Evolutionary conservation across 306 rosid species (phyloP), one percentile per base, ranked within the genome.

Genomic region (Oemleria cerasiformis): DNA sequence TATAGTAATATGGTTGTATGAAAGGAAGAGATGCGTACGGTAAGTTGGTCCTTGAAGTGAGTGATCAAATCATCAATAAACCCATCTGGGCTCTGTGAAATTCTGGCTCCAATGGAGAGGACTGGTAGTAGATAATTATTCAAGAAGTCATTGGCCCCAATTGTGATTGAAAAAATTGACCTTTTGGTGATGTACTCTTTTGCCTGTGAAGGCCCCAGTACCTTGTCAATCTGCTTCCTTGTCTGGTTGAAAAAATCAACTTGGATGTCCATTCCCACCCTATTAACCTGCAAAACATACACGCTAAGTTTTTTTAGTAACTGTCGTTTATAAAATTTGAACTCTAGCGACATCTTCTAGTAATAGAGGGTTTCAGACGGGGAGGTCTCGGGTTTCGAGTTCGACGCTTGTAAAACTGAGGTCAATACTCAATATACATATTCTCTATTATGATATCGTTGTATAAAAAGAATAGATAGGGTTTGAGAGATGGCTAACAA

Each of bases 111-210:
- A 4, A 91, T 67, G 23, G 97, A 94, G 61, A 94, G 84, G 7
- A 94, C 90, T 0, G 97, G 99, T 16, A 94, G 95, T 12, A 94
- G 88, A 78, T 91, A 94, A 56, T 94, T 94, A 80, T 94, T 94
- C 63, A 94, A 83, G 55, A 94, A 91, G 78, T 91, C 99, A 54
- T 94, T 94, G 73, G 97, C 73, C 66, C 99, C 97, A 21, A 91
- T 59, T 4, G 97, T 85, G 76, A 94, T 3, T 0, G 99, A 88
- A 77, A 91, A 89, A 17, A 91, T 86, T 8, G 99, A 94, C 58
- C 73, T 80, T 70, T 89, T 88, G 75, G 17, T 73, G 8, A 94
- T 59, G 68, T 70, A 84, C 1, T 88, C 90, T 67, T 77, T 86
- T 1, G 99, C 96, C 61, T 89, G 75, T 6, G 88, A 73, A 73